A percentile compares a stretch with the other conserved stretches of the same genome.
phyloP scores from a whole-genome alignment of 129 eudicot genomes.

The Pseudognaphalium luteoalbum region DNA sequence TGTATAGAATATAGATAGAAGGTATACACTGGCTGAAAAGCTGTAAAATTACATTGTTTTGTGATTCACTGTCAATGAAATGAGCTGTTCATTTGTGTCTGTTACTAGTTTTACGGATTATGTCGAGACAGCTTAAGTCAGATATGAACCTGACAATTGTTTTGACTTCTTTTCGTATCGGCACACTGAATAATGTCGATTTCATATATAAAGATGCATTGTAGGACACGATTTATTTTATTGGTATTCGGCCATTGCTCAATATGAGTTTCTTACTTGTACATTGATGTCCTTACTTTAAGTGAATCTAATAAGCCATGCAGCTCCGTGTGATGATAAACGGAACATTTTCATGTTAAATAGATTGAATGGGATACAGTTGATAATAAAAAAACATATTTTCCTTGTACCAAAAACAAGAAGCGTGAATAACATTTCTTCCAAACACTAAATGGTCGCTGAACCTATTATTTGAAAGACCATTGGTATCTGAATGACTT shows the following conservation, averaged over 20 bases:
- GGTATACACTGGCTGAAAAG: background rate
- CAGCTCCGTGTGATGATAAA: no score
- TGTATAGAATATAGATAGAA: no score
- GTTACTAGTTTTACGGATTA: constrained; percentile 10
- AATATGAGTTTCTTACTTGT: no score
- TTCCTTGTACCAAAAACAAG: background rate
- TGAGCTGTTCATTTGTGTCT: background rate
- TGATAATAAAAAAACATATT: no score
- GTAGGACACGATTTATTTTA: no score
- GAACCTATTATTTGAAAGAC: background rate
- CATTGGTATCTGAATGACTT: background rate
- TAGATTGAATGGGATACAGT: no score
- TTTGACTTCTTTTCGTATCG: background rate
- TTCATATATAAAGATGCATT: no score
- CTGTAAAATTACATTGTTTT: background rate
- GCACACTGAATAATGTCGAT: background rate
- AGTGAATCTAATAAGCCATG: no score
- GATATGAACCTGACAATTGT: background rate
- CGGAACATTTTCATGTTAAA: no score
- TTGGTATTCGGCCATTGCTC: no score
- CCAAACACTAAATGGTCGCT: background rate
- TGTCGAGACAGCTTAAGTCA: constrained; percentile 1
- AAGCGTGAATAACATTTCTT: background rate
- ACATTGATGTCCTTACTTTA: no score
- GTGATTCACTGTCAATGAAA: background rate